Evolutionary conservation across 306 rosid species (phyloP).

Genomic region (Hippophae gyantsensis): DNA sequence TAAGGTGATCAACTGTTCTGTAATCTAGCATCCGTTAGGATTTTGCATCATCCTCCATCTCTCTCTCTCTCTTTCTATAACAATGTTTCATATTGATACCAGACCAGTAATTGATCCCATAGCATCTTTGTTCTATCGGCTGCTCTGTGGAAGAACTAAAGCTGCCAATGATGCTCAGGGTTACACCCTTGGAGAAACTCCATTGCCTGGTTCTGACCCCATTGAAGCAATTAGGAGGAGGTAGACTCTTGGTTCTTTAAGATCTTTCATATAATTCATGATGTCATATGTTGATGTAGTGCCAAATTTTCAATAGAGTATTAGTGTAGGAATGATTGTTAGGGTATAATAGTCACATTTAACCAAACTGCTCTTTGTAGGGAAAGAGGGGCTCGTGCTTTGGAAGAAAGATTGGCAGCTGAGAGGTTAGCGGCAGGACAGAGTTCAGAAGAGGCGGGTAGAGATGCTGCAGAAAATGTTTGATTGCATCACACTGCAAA

Average conservation of each 20-base stretch:
- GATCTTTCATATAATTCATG: background rate
- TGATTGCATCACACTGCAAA: constrained; percentile 29
- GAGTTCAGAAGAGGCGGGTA: constrained; percentile 37
- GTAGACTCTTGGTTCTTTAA: constrained; percentile 31
- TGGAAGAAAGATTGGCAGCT: constrained; percentile 85
- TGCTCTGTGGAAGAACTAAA: constrained; percentile 82
- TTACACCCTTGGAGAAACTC: constrained; percentile 40
- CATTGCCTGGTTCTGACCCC: constrained; percentile 87
- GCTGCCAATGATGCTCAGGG: constrained; percentile 39
- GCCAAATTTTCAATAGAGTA: too few relatives aligned
- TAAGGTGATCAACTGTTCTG: constrained; percentile 34
- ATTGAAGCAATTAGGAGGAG: constrained; percentile 89
- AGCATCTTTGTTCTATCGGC: constrained; percentile 70
- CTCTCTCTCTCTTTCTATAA: constrained; percentile 12
- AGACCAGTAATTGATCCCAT: constrained; percentile 83
- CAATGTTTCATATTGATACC: constrained; percentile 17
- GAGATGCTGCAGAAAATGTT: constrained; percentile 46
- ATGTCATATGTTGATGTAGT: background rate
- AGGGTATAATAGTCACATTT: background rate
- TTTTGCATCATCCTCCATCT: background rate
- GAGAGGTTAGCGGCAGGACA: constrained; percentile 55
- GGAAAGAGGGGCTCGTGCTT: constrained; percentile 90
- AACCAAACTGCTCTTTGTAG: constrained; percentile 31
- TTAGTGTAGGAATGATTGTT: too few relatives aligned
- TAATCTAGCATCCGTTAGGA: constrained; percentile 1